These are phyloP conservation scores for Pseudogymnoascus sp. DNA, from an alignment of 2,329 filamentous ascomycete genomes.

Conservation along the genomic window DNA sequence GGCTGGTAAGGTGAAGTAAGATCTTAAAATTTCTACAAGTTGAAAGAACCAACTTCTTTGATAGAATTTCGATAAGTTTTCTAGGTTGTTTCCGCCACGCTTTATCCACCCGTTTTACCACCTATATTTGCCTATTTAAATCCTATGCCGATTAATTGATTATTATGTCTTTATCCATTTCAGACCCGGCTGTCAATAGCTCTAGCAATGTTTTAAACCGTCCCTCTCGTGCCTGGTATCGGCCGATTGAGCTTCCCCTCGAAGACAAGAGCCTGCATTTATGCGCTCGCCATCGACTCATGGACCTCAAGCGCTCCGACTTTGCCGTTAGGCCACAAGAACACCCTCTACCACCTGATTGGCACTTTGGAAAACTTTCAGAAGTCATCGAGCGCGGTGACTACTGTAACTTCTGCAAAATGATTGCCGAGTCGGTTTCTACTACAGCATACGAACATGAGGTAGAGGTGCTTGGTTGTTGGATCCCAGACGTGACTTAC, in stretches of 20 bases:
- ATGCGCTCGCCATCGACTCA: background rate
- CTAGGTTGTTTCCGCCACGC: background rate
- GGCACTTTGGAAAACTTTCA: background rate
- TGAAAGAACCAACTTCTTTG: background rate
- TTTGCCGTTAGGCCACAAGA: background rate
- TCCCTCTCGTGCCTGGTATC: background rate
- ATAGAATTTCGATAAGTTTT: background rate
- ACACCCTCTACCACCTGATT: background rate
- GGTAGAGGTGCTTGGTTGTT: background rate
- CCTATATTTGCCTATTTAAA: background rate
- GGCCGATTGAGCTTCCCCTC: background rate
- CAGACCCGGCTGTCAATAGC: background rate
- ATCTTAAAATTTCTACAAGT: background rate
- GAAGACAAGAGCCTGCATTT: background rate
- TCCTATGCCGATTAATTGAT: background rate
- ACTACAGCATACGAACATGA: background rate
- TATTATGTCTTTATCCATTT: background rate
- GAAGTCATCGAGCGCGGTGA: background rate
- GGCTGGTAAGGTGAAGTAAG: background rate
- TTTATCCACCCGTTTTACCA: background rate
- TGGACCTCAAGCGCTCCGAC: background rate
- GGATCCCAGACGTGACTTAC: background rate
- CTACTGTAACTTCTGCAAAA: background rate
- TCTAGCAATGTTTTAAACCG: background rate
- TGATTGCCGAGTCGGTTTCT: background rate